Evolutionary conservation across 495 filamentous ascomycete species (phyloP), one percentile per base, ranked within the genome.

Genomic region (Trichoderma reesei): DNA sequence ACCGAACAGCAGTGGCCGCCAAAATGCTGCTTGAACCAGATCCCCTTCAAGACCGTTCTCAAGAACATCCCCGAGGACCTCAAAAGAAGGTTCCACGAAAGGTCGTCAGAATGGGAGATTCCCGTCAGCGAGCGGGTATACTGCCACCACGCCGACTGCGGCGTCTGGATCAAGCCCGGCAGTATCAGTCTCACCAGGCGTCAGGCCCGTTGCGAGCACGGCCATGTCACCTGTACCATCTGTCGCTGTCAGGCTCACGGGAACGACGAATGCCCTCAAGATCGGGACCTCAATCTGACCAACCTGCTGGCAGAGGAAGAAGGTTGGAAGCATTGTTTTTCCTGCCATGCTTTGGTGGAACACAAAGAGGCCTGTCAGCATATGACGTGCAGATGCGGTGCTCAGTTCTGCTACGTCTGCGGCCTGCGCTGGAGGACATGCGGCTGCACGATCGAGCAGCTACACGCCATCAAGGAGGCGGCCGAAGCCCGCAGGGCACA

Each of bases 341-440:
- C 67, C n/a, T 82, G 80, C 66, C 62, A 67, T 42, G 65, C 69
- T 8, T 64, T 78, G 16, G 70, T 83, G 16, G 80, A 83, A 68
- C 77, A 78, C 63, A 68, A 64, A 31, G 74, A 75, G 33, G 82
- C 77, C 0, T 84, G 82, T 64, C 73, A 78, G 60, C 79, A 82
- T 68, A 82, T 84, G 79, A 82, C 75, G 6, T 84, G 81, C 64
- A 72, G 70, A 42, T 83, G 80, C 71, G 72, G 76, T 8, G 72
- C 72, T 1, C 68, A 80, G 48, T 84, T 83, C 70, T 83, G 82
- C 68, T 84, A 81, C 63, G 77, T 76, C 18, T 84, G 80, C 65
- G 73, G 74, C 0, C 67, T 66, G 9, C 65, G 61, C 6, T 79
- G 75, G 75, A 65, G 69, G 20, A 78, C 73, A 0, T 79, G 76